Evolutionary conservation across 208 protist species (phyloP).

Genomic region (Polymyxa betae): DNA sequence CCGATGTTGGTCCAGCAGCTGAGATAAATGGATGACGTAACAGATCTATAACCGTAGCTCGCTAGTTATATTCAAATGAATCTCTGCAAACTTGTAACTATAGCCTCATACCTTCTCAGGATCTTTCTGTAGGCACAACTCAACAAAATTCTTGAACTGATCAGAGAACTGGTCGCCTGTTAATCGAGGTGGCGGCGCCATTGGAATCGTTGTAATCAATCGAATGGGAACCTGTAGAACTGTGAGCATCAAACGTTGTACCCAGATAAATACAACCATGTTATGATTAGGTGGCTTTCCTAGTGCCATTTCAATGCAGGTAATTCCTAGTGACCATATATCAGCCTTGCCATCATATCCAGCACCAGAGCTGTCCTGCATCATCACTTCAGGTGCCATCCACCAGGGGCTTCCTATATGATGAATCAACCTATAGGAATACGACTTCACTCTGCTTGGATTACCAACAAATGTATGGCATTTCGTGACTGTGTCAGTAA

Average conservation of each 20-base stretch:
- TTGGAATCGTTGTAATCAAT: conserved; percentile 58
- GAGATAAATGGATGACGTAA: conserved; percentile 53
- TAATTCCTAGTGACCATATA: conserved; percentile 70
- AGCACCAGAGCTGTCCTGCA: conserved; percentile 25
- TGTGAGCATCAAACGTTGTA: conserved; percentile 66
- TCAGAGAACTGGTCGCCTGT: conserved; percentile 40
- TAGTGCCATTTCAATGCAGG: conserved; percentile 65
- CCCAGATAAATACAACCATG: conserved; percentile 63
- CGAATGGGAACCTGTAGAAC: conserved; percentile 62
- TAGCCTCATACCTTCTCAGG: background rate
- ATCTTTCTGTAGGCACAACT: conserved; percentile 55
- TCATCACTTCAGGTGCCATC: conserved; percentile 71
- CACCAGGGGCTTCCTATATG: conserved; percentile 64
- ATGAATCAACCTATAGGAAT: background rate
- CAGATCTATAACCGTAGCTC: conserved; percentile 31
- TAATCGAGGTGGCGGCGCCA: conserved; percentile 48
- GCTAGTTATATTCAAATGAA: background rate
- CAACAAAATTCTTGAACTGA: conserved; percentile 60
- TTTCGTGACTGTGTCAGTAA: conserved; percentile 36
- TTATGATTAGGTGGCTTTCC: conserved; percentile 61
- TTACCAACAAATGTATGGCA: conserved; percentile 37
- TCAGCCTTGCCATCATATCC: conserved; percentile 64
- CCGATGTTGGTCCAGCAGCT: conserved; percentile 20
- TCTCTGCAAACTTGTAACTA: background rate
- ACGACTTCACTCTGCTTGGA: background rate